These are phyloP conservation scores for Cucumis hystrix DNA, from an alignment of 306 rosid genomes.

Conservation along the genomic window DNA sequence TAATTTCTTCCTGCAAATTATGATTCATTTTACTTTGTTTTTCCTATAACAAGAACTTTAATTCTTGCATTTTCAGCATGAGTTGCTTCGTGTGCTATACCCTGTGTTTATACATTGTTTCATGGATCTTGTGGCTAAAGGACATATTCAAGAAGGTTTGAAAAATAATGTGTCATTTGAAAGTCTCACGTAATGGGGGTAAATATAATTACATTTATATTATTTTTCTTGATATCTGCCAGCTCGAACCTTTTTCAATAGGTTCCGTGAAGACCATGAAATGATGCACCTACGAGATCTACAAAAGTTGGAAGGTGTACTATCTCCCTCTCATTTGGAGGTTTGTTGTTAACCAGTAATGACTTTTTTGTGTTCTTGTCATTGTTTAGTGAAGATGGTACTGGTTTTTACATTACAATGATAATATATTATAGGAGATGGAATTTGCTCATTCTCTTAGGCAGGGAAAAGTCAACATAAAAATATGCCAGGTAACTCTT, in stretches of 20 bases:
- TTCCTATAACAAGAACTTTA: neutral
- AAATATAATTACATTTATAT: conserved; percentile 1
- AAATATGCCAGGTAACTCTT: conserved; percentile 75
- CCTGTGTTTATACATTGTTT: conserved; percentile 91
- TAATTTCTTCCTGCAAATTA: neutral
- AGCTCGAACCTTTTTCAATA: conserved; percentile 71
- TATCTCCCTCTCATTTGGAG: conserved; percentile 80
- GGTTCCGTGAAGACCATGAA: conserved; percentile 86
- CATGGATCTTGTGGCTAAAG: conserved; percentile 94
- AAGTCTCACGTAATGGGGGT: neutral
- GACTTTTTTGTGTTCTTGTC: neutral
- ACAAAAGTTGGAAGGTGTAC: conserved; percentile 90
- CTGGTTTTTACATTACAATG: neutral
- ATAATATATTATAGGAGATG: conserved; percentile 60
- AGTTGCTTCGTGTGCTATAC: conserved; percentile 91
- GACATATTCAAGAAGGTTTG: conserved; percentile 84
- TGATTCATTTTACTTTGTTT: neutral
- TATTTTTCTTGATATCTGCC: conserved; percentile 17
- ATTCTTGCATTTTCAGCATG: conserved; percentile 48
- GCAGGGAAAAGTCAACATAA: conserved; percentile 80
- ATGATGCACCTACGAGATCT: conserved; percentile 75
- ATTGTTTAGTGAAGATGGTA: conserved; percentile 4
- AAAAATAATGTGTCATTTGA: conserved; percentile 1
- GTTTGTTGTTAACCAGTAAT: conserved; percentile 19
- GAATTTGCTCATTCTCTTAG: conserved; percentile 91